These are phyloP conservation scores for Osmanthus fragrans DNA, from an alignment of 257 asterid genomes.

Conservation along the genomic window DNA sequence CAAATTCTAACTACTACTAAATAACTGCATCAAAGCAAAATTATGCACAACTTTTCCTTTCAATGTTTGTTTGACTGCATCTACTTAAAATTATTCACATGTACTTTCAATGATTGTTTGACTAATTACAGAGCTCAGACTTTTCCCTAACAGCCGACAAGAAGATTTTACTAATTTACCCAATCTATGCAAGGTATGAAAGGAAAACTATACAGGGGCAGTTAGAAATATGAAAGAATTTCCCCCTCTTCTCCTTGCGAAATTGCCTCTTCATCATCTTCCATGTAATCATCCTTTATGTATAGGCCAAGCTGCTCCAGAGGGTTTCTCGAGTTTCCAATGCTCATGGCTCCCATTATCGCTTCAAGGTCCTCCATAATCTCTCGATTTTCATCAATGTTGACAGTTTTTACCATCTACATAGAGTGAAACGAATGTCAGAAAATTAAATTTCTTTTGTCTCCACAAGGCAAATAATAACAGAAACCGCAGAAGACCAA, in stretches of 20 bases:
- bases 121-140: no score
- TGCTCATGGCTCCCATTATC: neutral
- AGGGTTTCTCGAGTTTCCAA: slow-evolving; percentile 16
- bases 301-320: slow-evolving; percentile 58
- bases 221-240: slow-evolving; percentile 24
- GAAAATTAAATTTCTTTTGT: neutral
- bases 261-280: slow-evolving; percentile 33
- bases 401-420: slow-evolving; percentile 58
- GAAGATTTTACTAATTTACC: neutral
- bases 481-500: neutral
- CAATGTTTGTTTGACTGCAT: no score
- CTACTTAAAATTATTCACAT: no score
- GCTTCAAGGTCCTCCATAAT: slow-evolving; percentile 39
- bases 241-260: slow-evolving; percentile 62
- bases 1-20: no score
- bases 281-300: slow-evolving; percentile 43
- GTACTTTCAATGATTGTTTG: no score
- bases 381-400: slow-evolving; percentile 35
- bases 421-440: neutral
- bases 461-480: neutral
- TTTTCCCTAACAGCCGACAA: neutral
- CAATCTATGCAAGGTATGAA: no score
- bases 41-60: no score
- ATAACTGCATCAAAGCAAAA: no score
- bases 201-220: no score